These are phyloP conservation scores for Bipolaris zeicola DNA, from an alignment of 2,329 filamentous ascomycete genomes.

Conservation along the genomic window DNA sequence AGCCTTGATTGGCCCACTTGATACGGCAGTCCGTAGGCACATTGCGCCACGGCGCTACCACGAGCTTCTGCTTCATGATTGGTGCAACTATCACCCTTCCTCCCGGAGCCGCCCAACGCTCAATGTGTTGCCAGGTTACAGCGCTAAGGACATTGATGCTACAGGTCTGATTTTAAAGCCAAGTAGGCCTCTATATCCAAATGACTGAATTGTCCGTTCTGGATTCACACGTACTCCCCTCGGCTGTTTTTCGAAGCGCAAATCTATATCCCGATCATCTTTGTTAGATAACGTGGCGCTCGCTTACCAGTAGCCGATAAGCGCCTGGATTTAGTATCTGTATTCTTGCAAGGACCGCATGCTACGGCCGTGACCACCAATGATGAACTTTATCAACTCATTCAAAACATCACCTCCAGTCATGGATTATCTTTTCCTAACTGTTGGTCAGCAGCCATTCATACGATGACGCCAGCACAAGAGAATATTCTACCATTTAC, in stretches of 20 bases:
- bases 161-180: not conserved
- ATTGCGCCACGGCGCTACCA: slow-evolving; percentile 2
- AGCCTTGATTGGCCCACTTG: not conserved
- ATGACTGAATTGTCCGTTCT: not conserved
- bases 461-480: not conserved
- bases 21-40: not conserved
- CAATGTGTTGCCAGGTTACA: not conserved
- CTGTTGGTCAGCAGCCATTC: not conserved
- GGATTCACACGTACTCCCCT: not conserved
- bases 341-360: not conserved
- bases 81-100: too few relatives aligned
- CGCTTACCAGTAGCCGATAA: not conserved
- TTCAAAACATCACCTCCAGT: not conserved
- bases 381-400: not conserved
- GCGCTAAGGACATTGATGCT: not conserved
- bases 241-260: not conserved
- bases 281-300: not conserved
- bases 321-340: not conserved
- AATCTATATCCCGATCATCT: not conserved
- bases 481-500: not conserved
- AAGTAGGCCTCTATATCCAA: not conserved
- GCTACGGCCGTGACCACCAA: not conserved
- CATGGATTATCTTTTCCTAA: not conserved
- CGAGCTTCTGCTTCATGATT: not conserved
- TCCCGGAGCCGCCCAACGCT: not conserved